A percentile compares a stretch with the other conserved stretches of the same genome.
Conservation (phyloP, 2,329 filamentous ascomycete genomes). For the Diaporthe destruens region DNA sequence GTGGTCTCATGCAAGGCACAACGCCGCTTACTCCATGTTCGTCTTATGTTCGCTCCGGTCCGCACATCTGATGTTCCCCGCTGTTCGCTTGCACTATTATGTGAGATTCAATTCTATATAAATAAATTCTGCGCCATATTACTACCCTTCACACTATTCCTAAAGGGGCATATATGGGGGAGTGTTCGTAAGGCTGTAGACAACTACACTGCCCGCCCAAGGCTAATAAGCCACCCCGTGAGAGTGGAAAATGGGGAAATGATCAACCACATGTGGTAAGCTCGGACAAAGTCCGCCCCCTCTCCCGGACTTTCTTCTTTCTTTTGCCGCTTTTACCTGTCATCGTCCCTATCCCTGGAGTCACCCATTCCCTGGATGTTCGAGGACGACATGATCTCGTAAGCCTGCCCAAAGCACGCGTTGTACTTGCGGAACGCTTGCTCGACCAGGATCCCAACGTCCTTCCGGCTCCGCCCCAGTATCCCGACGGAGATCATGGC, state of each 20-base stretch:
- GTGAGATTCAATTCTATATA: slow-evolving; percentile 24
- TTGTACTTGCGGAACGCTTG: slow-evolving; percentile 59
- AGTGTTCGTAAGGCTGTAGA: slow-evolving; percentile 17
- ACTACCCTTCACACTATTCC: slow-evolving; percentile 9
- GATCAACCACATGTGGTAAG: slow-evolving; percentile 18
- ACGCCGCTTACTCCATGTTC: slow-evolving; percentile 9
- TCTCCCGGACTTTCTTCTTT: background rate
- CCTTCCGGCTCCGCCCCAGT: slow-evolving; percentile 55
- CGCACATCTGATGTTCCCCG: background rate
- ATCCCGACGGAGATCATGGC: slow-evolving; percentile 57
- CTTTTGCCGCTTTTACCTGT: background rate
- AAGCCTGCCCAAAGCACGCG: slow-evolving; percentile 44
- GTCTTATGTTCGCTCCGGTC: background rate
- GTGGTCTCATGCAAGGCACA: slow-evolving; percentile 19
- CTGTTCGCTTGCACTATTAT: slow-evolving; percentile 1
- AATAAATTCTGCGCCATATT: background rate
- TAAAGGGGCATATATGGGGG: slow-evolving; percentile 3
- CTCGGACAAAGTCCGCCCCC: background rate
- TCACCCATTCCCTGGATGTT: slow-evolving; percentile 17
- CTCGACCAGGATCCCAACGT: slow-evolving; percentile 59
- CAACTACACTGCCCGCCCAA: slow-evolving; percentile 14
- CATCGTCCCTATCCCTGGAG: background rate
- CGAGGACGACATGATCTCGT: slow-evolving; percentile 39
- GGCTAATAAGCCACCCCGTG: background rate
- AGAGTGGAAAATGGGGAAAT: slow-evolving; percentile 12